These are phyloP conservation scores for Daedaleopsis sinensis DNA, from an alignment of 768 basidiomycete species.

Conservation along the genomic window DNA sequence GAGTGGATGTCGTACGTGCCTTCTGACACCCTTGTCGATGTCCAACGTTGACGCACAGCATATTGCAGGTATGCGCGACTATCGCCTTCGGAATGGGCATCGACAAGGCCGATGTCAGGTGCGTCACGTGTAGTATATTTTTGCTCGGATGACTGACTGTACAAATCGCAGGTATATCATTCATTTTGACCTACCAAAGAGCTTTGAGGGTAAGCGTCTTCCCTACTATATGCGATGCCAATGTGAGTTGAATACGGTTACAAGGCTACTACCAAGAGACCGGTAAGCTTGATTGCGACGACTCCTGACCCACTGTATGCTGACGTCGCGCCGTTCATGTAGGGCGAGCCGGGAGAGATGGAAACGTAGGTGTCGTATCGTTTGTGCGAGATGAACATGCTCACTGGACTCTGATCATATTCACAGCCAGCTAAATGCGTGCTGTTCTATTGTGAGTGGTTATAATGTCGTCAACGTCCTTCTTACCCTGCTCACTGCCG, in stretches of 20 bases:
- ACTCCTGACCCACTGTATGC: background rate
- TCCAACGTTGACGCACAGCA: background rate
- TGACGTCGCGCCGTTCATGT: conserved; percentile 11
- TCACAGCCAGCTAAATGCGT: conserved; percentile 77
- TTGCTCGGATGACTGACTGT: too few species aligned
- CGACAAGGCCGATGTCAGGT: conserved; percentile 80
- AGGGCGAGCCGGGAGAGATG: conserved; percentile 84
- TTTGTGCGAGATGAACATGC: background rate
- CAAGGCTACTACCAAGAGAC: conserved; percentile 89
- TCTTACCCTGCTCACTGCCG: background rate
- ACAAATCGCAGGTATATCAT: conserved; percentile 60
- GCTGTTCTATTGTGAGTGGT: conserved; percentile 72
- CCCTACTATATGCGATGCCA: conserved; percentile 1
- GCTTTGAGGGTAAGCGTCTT: conserved; percentile 65
- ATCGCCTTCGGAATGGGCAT: conserved; percentile 89
- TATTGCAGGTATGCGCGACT: conserved; percentile 67
- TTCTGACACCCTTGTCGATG: background rate
- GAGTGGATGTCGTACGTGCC: conserved; percentile 64
- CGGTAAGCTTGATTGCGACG: conserved; percentile 41
- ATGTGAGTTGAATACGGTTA: background rate
- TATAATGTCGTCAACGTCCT: background rate
- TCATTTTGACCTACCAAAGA: conserved; percentile 82
- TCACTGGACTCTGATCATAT: background rate
- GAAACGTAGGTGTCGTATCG: conserved; percentile 47
- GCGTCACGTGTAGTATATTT: conserved; percentile 8